Evolutionary conservation across 768 basidiomycete genomes (phyloP), one percentile per base, ranked within the genome.

Genomic region (Mycena crocata): DNA sequence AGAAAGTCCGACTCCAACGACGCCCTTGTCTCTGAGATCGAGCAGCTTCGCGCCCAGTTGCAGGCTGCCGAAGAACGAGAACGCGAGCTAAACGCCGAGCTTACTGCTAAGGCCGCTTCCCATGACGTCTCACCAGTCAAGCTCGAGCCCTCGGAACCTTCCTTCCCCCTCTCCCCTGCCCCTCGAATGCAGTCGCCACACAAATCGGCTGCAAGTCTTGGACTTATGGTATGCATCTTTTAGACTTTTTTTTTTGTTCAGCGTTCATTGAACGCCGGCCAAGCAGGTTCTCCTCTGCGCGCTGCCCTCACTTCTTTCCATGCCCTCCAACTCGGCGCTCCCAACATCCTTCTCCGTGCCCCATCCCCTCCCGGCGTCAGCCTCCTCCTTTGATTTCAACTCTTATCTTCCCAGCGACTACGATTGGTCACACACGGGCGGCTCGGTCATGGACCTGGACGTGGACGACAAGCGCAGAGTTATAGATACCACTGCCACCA

Each of bases 241-340:
- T 66, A 35, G n/a, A 31, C 46, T 19, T 24, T 55, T 40, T 57
- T 67, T 62, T 62, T 68, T 75, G 35, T 77, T 30, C 57, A 39
- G 60, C 45, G 26, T 15, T 60, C 40, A 24, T 57, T 69, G 59
- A 71, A 70, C 69, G 40, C 34, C 39, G 60, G 66, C 26, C 60
- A 82, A 80, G 79, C 82, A 93, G 88, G 91, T 92, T 71, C 85
- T 94, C 49, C 84, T 93, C 46, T 93, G 91, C 71, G 91, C 91
- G 3, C 84, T 94, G 30, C 93, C 93, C 19, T 87, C 89, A 24
- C 84, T 94, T 46, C 84, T 93, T 57, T 89, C 92, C 24, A 82
- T 92, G 80, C 85, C 90, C 54, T 79, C 87, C 67, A 87, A 89
- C 66, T 81, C 84, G 24, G 72, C 85, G 28, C 71, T 88, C 15